Evolutionary conservation across 2,329 filamentous ascomycete genomes (phyloP).

Genomic region (Scopulariopsis brevicaulis): DNA sequence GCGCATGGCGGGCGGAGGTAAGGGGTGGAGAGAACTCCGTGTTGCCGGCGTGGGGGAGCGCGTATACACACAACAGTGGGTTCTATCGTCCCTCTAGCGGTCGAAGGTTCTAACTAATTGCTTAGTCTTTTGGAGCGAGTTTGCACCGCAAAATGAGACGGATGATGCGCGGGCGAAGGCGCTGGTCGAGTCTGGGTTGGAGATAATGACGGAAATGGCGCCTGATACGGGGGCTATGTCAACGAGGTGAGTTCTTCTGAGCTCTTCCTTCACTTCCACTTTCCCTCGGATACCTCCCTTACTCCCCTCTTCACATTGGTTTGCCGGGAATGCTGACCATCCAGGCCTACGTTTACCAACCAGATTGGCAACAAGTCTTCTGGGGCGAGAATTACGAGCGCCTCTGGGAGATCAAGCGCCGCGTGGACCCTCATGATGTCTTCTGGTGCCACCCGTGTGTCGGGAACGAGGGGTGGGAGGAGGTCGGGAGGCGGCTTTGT

Average conservation of each 20-base stretch:
- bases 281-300: neutral
- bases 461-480: slow-evolving; percentile 36
- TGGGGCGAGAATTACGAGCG: slow-evolving; percentile 32
- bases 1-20: slow-evolving; percentile 28
- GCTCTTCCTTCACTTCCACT: neutral
- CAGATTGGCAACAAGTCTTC: slow-evolving; percentile 30
- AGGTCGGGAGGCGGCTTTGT: neutral
- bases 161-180: slow-evolving; percentile 11
- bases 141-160: slow-evolving; percentile 6
- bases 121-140: neutral
- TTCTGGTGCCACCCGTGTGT: slow-evolving; percentile 36
- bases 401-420: slow-evolving; percentile 31
- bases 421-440: slow-evolving; percentile 30
- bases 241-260: slow-evolving; percentile 25
- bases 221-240: slow-evolving; percentile 30
- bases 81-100: slow-evolving; percentile 2
- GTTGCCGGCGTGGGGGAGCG: slow-evolving; percentile 38
- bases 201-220: slow-evolving; percentile 25
- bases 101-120: neutral
- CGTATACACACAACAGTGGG: slow-evolving; percentile 28
- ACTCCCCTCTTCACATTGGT: neutral
- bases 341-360: slow-evolving; percentile 34
- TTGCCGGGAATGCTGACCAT: neutral
- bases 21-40: slow-evolving; percentile 33
- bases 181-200: slow-evolving; percentile 14